Evolutionary conservation across 75 land plant genomes (phyloP).

Genomic region (Chamaecyparis obtusa): DNA sequence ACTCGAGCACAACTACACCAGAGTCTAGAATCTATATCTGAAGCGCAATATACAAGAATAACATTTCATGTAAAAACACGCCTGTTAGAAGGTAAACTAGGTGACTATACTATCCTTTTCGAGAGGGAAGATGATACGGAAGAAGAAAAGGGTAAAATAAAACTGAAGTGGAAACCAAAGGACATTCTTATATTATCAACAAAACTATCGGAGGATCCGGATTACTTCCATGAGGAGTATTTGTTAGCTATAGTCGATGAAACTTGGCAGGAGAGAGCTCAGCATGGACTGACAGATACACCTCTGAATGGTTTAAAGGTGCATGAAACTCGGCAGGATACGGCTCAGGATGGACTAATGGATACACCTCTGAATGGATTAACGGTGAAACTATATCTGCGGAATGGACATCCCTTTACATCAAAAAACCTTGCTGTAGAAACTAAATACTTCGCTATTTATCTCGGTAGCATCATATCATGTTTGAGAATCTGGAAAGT

Average conservation of each 20-base stretch:
- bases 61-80: neutral
- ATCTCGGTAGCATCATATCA: conserved; percentile 34
- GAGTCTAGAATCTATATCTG: conserved; percentile 25
- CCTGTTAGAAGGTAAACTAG: conserved; percentile 1
- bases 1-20: conserved; percentile 49
- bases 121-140: neutral
- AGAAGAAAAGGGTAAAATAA: neutral
- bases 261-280: too few species aligned
- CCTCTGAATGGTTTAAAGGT: neutral
- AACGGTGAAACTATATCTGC: neutral
- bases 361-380: neutral
- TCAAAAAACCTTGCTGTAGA: neutral
- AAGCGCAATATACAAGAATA: conserved; percentile 34
- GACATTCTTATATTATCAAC: conserved; percentile 40
- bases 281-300: too few species aligned
- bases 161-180: conserved; percentile 12
- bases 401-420: neutral
- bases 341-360: neutral
- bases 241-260: neutral
- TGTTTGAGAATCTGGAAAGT: conserved; percentile 17
- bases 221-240: neutral
- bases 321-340: too few species aligned
- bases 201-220: conserved; percentile 17
- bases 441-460: conserved; percentile 28
- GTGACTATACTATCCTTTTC: neutral